Conservation (phyloP, 2,329 filamentous ascomycete genomes). For the Talaromyces sp. region DNA sequence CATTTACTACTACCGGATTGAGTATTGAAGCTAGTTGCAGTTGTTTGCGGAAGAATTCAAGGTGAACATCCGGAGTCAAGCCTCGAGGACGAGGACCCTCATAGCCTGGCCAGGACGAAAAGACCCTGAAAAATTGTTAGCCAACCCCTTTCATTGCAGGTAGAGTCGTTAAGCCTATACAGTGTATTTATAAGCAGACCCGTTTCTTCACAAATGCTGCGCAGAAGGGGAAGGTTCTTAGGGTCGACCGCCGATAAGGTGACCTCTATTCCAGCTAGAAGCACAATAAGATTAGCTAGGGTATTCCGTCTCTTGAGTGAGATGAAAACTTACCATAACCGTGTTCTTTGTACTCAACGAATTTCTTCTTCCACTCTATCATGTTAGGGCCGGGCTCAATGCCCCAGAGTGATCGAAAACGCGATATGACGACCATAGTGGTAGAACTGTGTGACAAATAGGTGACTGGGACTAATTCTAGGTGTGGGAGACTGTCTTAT, state of each 20-base stretch:
- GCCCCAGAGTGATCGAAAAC: conserved; percentile 19
- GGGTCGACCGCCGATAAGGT: conserved; percentile 4
- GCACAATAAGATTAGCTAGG: not conserved
- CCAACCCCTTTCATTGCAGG: no score
- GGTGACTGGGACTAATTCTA: no score
- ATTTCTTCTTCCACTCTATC: conserved; percentile 17
- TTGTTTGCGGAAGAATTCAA: not conserved
- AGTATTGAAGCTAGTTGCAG: not conserved
- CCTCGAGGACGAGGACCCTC: not conserved
- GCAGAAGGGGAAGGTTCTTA: no score
- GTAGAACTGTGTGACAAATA: no score
- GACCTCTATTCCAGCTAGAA: conserved; percentile 17
- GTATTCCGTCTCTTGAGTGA: no score
- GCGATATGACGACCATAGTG: conserved; percentile 7
- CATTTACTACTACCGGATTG: not conserved
- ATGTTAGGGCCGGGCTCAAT: conserved; percentile 15
- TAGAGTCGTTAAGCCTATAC: no score
- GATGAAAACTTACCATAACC: conserved; percentile 16
- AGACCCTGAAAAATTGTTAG: no score
- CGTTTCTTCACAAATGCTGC: no score
- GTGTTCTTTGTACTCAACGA: conserved; percentile 17
- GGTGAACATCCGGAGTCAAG: not conserved
- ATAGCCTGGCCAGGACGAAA: no score
- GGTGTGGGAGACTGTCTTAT: no score
- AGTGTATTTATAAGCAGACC: no score